Percentiles rank a stretch among this genome's conserved stretches.
Evolutionary conservation across 2,329 filamentous ascomycete species (phyloP).

Genomic region (Cadophora malorum): DNA sequence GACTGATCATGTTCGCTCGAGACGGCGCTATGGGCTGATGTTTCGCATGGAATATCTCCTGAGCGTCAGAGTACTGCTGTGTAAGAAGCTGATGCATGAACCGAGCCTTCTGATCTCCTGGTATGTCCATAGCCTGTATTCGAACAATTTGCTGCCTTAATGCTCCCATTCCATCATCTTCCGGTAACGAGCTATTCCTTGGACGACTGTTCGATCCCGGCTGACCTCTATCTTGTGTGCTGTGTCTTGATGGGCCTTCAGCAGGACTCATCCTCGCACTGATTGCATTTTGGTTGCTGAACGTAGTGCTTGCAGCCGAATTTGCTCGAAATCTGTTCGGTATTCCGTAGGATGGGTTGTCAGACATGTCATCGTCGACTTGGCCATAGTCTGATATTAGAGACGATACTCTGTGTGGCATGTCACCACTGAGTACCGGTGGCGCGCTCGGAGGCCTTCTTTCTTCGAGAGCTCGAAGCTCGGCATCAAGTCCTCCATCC

Average conservation of each 20-base stretch:
- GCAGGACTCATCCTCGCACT: constrained; percentile 36
- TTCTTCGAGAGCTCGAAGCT: constrained; percentile 31
- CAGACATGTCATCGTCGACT: constrained; percentile 39
- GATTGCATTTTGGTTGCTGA: constrained; percentile 24
- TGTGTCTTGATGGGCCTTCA: constrained; percentile 37
- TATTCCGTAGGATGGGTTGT: constrained; percentile 39
- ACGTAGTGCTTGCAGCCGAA: constrained; percentile 30
- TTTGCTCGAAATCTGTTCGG: constrained; percentile 38
- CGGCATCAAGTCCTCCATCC: constrained; percentile 37
- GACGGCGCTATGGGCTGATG: constrained; percentile 36
- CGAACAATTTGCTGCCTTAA: constrained; percentile 71
- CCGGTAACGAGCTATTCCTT: constrained; percentile 54
- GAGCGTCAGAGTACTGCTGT: constrained; percentile 66
- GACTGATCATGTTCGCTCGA: constrained; percentile 43
- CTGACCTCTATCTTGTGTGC: constrained; percentile 34
- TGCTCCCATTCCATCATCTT: constrained; percentile 78
- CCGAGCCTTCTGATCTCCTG: constrained; percentile 70
- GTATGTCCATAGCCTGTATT: constrained; percentile 67
- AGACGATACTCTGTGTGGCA: constrained; percentile 33
- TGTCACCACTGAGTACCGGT: constrained; percentile 19
- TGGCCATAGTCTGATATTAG: constrained; percentile 32
- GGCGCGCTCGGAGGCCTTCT: constrained; percentile 26
- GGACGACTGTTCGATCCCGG: constrained; percentile 30
- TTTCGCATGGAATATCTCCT: constrained; percentile 43
- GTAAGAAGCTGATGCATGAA: constrained; percentile 75